Percentiles rank a stretch among this genome's conserved stretches.
Evolutionary conservation across 1,284 basidiomycete genomes (phyloP).

Genomic region (Marasmius fiardii): DNA sequence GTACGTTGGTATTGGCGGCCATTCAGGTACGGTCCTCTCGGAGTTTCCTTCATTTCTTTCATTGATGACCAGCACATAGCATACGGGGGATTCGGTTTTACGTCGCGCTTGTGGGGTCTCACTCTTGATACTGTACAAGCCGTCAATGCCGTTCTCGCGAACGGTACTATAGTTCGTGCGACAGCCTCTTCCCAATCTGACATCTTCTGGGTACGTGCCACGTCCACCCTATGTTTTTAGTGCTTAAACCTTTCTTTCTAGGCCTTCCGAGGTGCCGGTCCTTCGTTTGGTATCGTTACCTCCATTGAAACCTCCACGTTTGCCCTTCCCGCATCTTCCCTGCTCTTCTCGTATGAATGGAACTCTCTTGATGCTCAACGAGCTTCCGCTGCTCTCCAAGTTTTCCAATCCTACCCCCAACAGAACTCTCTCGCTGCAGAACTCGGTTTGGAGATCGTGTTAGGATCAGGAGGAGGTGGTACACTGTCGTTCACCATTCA

Average conservation of each 20-base stretch:
- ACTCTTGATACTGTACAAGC: constrained; percentile 25
- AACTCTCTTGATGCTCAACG: constrained; percentile 10
- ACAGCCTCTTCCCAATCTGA: constrained; percentile 21
- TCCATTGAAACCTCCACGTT: constrained; percentile 25
- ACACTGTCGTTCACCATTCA: constrained; percentile 7
- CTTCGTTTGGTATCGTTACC: constrained; percentile 30
- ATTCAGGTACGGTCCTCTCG: constrained; percentile 11
- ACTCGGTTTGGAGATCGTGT: constrained; percentile 11
- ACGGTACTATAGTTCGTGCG: constrained; percentile 25
- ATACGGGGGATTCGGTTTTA: constrained; percentile 24
- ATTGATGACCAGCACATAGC: neutral
- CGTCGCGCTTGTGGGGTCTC: constrained; percentile 26
- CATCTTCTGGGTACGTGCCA: constrained; percentile 26
- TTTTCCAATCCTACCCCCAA: constrained; percentile 17
- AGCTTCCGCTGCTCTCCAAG: constrained; percentile 15
- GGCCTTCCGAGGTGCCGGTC: constrained; percentile 29
- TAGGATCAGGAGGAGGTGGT: constrained; percentile 7
- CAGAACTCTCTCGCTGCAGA: constrained; percentile 12
- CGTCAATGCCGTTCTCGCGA: constrained; percentile 25
- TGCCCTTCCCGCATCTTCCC: constrained; percentile 20
- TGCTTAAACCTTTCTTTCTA: constrained; percentile 4
- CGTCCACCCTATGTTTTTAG: too few relatives aligned
- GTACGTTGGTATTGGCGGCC: constrained; percentile 26
- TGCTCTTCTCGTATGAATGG: constrained; percentile 18
- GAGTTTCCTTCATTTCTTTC: neutral